Percentiles rank a stretch among this genome's conserved stretches.
Evolutionary conservation across 1,284 basidiomycete species (phyloP).

Genomic region (Amylostereum areolatum): DNA sequence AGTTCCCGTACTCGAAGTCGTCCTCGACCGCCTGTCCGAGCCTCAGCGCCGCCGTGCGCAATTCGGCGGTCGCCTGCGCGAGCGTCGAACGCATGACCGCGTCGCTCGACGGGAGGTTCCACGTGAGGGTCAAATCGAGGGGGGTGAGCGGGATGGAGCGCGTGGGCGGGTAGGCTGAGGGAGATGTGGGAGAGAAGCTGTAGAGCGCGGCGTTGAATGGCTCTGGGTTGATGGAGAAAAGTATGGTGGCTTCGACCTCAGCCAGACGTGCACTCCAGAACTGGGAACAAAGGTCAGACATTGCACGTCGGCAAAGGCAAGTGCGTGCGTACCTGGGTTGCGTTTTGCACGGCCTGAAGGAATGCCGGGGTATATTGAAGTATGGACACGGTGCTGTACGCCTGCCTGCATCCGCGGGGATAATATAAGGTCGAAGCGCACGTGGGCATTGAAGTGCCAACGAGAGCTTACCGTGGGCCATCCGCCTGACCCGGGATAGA

Average conservation of each 20-base stretch:
- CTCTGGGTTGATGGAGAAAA: constrained; percentile 23
- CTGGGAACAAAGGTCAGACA: background rate
- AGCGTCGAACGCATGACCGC: constrained; percentile 31
- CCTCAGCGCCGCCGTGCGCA: constrained; percentile 30
- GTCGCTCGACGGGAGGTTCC: constrained; percentile 31
- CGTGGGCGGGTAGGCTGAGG: constrained; percentile 42
- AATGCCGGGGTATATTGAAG: constrained; percentile 4
- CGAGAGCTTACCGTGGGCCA: background rate
- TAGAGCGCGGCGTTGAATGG: constrained; percentile 47
- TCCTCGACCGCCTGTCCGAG: constrained; percentile 37
- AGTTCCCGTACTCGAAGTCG: constrained; percentile 30
- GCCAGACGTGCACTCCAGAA: background rate
- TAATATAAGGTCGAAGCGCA: too few relatives aligned
- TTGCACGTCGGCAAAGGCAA: background rate
- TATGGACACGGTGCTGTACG: constrained; percentile 1
- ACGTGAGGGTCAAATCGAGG: constrained; percentile 43
- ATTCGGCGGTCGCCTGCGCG: constrained; percentile 28
- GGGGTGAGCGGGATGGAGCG: constrained; percentile 35
- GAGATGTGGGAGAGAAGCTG: constrained; percentile 34
- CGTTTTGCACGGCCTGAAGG: constrained; percentile 4
- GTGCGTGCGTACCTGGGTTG: constrained; percentile 1
- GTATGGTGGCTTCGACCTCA: constrained; percentile 2
- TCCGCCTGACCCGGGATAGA: background rate
- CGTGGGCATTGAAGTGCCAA: too few relatives aligned
- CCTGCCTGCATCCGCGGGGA: background rate